A percentile compares a stretch with the other conserved stretches of the same genome.
Evolutionary conservation across 2,329 filamentous ascomycete species (phyloP).

Genomic region (Clonostachys rhizophaga): DNA sequence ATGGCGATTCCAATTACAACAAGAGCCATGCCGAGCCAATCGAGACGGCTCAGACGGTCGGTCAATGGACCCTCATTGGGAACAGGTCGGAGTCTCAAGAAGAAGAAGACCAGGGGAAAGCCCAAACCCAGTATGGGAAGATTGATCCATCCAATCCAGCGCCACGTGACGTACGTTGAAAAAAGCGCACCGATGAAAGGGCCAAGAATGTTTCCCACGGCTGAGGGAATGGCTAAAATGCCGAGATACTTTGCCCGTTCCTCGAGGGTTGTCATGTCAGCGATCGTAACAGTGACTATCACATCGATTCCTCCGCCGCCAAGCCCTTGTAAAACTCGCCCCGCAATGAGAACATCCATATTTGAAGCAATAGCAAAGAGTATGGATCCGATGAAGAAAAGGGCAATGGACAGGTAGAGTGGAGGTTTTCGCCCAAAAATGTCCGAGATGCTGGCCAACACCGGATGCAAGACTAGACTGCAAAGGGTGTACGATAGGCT

Average conservation of each 20-base stretch:
- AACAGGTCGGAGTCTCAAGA: conserved; percentile 47
- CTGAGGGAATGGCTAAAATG: conserved; percentile 54
- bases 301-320: conserved; percentile 53
- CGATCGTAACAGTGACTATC: conserved; percentile 53
- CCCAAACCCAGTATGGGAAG: conserved; percentile 39
- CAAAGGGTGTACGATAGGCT: too few relatives aligned
- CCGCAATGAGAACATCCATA: conserved; percentile 49
- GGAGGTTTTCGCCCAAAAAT: conserved; percentile 55
- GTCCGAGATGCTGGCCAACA: conserved; percentile 63
- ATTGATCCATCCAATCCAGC: conserved; percentile 70
- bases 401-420: conserved; percentile 41
- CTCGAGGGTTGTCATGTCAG: conserved; percentile 49
- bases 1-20: conserved; percentile 78
- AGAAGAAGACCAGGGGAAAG: conserved; percentile 48
- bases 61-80: conserved; percentile 60
- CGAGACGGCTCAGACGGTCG: conserved; percentile 58
- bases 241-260: conserved; percentile 47
- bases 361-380: conserved; percentile 43
- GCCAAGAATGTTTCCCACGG: conserved; percentile 57
- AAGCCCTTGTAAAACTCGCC: conserved; percentile 50
- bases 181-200: conserved; percentile 53
- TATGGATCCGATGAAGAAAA: conserved; percentile 51
- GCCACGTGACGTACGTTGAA: conserved; percentile 59
- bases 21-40: conserved; percentile 49
- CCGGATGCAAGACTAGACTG: conserved; percentile 29